Percentiles rank a stretch among this genome's conserved stretches.
Evolutionary conservation across 805 yeast species (phyloP).

Genomic region (Torulaspora gathmanii): DNA sequence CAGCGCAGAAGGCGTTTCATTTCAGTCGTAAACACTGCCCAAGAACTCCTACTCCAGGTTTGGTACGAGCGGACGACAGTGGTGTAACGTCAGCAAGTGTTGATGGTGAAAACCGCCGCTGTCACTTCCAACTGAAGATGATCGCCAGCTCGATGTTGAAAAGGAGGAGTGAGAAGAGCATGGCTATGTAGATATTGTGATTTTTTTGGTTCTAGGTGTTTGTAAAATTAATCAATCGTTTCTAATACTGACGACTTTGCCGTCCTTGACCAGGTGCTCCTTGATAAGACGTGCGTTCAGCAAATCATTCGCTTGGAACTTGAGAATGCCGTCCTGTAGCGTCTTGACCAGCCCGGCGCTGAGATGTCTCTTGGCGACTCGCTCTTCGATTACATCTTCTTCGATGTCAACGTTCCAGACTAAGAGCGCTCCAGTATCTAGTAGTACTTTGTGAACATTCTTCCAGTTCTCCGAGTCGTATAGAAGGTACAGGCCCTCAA

Average conservation of each 20-base stretch:
- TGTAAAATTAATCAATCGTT: constrained; percentile 18
- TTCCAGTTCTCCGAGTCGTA: constrained; percentile 58
- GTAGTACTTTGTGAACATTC: constrained; percentile 16
- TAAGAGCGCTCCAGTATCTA: constrained; percentile 35
- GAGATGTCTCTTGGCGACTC: constrained; percentile 67
- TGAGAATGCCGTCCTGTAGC: constrained; percentile 46
- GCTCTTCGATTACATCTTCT: constrained; percentile 41
- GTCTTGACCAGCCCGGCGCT: constrained; percentile 48
- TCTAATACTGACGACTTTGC: constrained; percentile 17
- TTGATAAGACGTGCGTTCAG: constrained; percentile 50
- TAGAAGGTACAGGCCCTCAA: constrained; percentile 75
- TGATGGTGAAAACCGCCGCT: constrained; percentile 5
- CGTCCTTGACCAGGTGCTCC: constrained; percentile 17
- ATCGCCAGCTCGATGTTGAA: constrained; percentile 29
- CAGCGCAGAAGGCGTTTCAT: constrained; percentile 8
- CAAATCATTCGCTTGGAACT: constrained; percentile 55
- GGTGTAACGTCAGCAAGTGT: background rate
- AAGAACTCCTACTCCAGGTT: constrained; percentile 23
- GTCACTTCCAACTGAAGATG: constrained; percentile 22
- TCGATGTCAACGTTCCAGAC: constrained; percentile 51
- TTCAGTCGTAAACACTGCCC: constrained; percentile 10
- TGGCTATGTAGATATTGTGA: constrained; percentile 8
- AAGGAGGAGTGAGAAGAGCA: constrained; percentile 22
- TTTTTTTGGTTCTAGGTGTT: constrained; percentile 2
- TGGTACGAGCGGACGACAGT: constrained; percentile 3